Conservation (phyloP, 306 rosid species). For the Adenanthera pavonina region DNA sequence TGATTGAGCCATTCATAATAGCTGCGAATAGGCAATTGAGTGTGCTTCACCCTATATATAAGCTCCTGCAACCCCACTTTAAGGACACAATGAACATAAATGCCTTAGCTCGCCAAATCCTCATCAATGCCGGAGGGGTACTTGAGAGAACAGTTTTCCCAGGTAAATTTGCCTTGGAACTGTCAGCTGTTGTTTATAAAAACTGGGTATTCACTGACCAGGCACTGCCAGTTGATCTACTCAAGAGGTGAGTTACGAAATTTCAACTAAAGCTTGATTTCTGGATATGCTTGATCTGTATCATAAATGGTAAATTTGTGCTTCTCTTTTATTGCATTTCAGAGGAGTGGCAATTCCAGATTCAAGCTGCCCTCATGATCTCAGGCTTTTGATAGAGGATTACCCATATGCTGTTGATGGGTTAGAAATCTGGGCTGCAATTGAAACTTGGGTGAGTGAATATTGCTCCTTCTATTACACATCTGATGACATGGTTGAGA, state of each 20-base stretch:
- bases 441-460: conserved; percentile 75
- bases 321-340: conserved; percentile 33
- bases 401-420: conserved; percentile 93
- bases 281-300: not conserved
- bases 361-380: conserved; percentile 59
- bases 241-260: conserved; percentile 65
- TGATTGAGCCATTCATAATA: conserved; percentile 89
- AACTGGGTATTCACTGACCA: conserved; percentile 87
- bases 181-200: conserved; percentile 73
- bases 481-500: conserved; percentile 55
- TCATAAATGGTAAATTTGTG: not conserved
- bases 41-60: conserved; percentile 75
- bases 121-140: conserved; percentile 88
- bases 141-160: conserved; percentile 94
- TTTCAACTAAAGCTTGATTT: conserved; percentile 3
- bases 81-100: conserved; percentile 92
- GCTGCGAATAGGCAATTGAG: conserved; percentile 47
- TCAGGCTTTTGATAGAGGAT: conserved; percentile 78
- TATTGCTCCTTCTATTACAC: conserved; percentile 69
- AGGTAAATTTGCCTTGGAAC: conserved; percentile 76
- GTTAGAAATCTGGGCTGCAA: conserved; percentile 88
- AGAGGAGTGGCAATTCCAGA: conserved; percentile 86
- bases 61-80: conserved; percentile 87
- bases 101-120: conserved; percentile 86
- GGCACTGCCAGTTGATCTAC: conserved; percentile 77